Evolutionary conservation across 179 eudicot genomes (phyloP).

Genomic region (Sideroxylon spinosum): DNA sequence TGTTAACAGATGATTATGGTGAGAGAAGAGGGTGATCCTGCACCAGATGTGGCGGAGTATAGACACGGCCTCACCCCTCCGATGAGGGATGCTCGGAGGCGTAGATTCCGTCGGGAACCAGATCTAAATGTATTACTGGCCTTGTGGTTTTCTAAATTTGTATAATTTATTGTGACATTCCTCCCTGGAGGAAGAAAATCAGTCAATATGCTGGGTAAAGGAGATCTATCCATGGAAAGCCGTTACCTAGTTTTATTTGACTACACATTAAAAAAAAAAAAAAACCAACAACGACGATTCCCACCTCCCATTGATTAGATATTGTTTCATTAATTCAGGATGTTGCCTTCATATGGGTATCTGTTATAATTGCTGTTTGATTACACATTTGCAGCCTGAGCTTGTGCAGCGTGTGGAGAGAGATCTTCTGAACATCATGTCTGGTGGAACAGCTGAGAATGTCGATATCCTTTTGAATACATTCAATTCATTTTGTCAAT

Average conservation of each 20-base stretch:
- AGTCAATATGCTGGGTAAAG: background rate
- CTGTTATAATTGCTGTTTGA: constrained; percentile 7
- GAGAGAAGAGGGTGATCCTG: constrained; percentile 65
- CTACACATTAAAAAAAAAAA: background rate
- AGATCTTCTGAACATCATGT: constrained; percentile 75
- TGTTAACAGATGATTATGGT: constrained; percentile 81
- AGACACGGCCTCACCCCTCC: constrained; percentile 95
- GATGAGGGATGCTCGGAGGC: constrained; percentile 93
- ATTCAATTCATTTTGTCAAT: constrained; percentile 1
- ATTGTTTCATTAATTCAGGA: background rate
- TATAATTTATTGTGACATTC: background rate
- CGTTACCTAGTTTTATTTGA: background rate
- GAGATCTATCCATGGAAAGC: background rate
- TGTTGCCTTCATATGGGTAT: background rate
- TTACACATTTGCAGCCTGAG: constrained; percentile 66
- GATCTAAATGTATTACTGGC: constrained; percentile 60
- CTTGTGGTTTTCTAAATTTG: background rate
- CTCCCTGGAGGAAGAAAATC: background rate
- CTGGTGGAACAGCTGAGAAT: constrained; percentile 72
- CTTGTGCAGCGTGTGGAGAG: constrained; percentile 80
- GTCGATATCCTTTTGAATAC: constrained; percentile 50
- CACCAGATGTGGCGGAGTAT: constrained; percentile 75
- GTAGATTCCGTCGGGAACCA: constrained; percentile 90
- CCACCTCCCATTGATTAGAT: background rate
- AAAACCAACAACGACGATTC: background rate